Conservation (phyloP, 1,284 basidiomycete genomes). For the Bjerkandera adusta region DNA sequence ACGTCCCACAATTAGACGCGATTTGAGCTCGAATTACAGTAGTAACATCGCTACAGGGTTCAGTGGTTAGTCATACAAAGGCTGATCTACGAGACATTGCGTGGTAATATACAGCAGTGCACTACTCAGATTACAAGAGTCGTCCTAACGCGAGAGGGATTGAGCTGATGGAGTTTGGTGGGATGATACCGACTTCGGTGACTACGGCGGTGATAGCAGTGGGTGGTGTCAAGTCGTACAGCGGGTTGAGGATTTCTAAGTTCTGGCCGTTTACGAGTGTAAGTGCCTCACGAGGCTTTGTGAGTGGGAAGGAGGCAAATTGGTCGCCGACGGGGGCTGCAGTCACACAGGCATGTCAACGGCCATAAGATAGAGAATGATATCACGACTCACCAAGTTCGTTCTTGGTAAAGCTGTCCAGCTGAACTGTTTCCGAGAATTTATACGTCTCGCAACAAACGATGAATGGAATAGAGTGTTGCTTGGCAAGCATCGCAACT, state of each 20-base stretch:
- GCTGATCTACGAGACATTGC: neutral
- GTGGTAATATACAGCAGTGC: neutral
- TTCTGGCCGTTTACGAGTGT: slow-evolving; percentile 38
- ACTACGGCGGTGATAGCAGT: slow-evolving; percentile 92
- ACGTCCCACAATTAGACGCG: no score
- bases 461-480: slow-evolving; percentile 88
- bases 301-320: slow-evolving; percentile 34
- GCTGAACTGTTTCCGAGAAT: slow-evolving; percentile 89
- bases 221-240: slow-evolving; percentile 92
- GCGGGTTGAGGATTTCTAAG: slow-evolving; percentile 76
- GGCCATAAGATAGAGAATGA: slow-evolving; percentile 8
- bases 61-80: no score
- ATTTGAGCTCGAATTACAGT: neutral
- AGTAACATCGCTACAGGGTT: neutral
- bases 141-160: slow-evolving; percentile 74
- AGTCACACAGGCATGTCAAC: neutral
- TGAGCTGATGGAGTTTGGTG: slow-evolving; percentile 81
- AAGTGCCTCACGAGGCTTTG: slow-evolving; percentile 38
- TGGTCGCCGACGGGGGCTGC: slow-evolving; percentile 35
- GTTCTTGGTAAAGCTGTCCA: slow-evolving; percentile 96
- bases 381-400: slow-evolving; percentile 69
- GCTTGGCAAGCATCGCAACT: slow-evolving; percentile 94
- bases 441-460: slow-evolving; percentile 99
- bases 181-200: slow-evolving; percentile 91
- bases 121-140: slow-evolving; percentile 36